Evolutionary conservation across 1,284 basidiomycete genomes (phyloP), one percentile per base, ranked within the genome.

Genomic region (Fereydounia khargensis): DNA sequence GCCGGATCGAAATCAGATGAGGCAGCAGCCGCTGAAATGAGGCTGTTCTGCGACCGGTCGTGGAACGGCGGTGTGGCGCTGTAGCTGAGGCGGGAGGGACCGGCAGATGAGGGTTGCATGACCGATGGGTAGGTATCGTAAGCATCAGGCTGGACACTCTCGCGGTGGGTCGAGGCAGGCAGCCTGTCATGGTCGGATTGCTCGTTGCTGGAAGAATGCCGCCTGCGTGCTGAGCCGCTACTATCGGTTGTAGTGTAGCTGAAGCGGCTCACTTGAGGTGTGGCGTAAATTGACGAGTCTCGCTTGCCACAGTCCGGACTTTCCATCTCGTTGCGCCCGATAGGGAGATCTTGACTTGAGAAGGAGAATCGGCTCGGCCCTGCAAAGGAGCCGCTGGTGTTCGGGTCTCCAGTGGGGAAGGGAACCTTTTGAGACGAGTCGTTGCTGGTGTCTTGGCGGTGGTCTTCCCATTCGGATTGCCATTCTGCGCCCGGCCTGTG

Each of bases 381-480:
- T 5, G 14, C 22, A n/a, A 28, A n/a, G n/a, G n/a, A n/a, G n/a
- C n/a, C n/a, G n/a, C n/a, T n/a, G n/a, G n/a, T n/a, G n/a, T n/a
- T n/a, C n/a, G n/a, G 28, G 16, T 32, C 32, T 21, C 34, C 31
- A 1, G 30, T n/a, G 4, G 30, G 23, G 24, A 33, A 17, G 10
- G 17, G 13, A 17, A 32, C 31, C 11, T 39, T 16, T 2, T 23
- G 37, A 14, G 22, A n/a, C 4, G 18, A 23, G 13, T 39, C 22
- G 27, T 16, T 25, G 36, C 41, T 48, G 3, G 37, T 34, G 3
- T 23, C 16, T 14, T 40, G 21, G 17, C 47, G 47, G 18, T 36
- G 34, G 19, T 46, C 48, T 31, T 45, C 9, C 48, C 39, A 42
- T 8, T 51, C 39, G 1, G 48, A 42, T 7, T 42, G 42, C 42